Base-by-base conservation (phyloP, 768 basidiomycete species). In the Boletus vinaceobasis region DNA sequence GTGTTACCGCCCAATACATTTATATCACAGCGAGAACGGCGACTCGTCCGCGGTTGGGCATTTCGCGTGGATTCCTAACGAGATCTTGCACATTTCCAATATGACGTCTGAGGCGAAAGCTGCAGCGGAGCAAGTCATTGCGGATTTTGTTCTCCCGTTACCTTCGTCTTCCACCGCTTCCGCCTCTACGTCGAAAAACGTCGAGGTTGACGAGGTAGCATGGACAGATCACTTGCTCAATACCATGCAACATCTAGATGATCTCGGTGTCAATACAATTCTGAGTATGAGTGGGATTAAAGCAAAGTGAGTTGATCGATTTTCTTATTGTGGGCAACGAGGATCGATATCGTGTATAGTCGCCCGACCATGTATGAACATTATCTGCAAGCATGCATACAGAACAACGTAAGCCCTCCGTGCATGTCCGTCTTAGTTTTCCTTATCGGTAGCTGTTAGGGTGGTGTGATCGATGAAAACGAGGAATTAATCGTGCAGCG, bases 31-130 rank as follows among this genome's bases (percentile, higher is more conserved):
- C 58, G 93, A 96, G 67, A 86, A 85, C 55, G 83, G 85, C 38
- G 90, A 93, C 50, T 71, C 79, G 2, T 75, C 81, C 1, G 93
- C 93, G 2, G 78, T 87, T 31, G 63, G 74, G 15, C 90, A 95
- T 43, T 98, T 98, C 64, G 84, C 83, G 0, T 99, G 97, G 97
- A 98, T 99, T 57, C 94, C 97, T 0, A 78, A 86, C 27, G 75
- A 79, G 38, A 75, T 98, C 31, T 74, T 95, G 9, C 77, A 78
- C 39, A 78, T 80, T 56, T 75, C 78, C 9, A 71, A 75, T n/a
- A 67, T 78, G 17, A 79, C 75, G 14, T 36, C 69, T 0, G 88
- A 91, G 62, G 77, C 84, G 40, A 81, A 83, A 86, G 66, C 79
- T 21, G 68, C 83, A 2, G 82, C 88, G 11, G 90, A 93, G 62